Conservation (phyloP, 495 filamentous ascomycete genomes). For the Apodospora peruviana region DNA sequence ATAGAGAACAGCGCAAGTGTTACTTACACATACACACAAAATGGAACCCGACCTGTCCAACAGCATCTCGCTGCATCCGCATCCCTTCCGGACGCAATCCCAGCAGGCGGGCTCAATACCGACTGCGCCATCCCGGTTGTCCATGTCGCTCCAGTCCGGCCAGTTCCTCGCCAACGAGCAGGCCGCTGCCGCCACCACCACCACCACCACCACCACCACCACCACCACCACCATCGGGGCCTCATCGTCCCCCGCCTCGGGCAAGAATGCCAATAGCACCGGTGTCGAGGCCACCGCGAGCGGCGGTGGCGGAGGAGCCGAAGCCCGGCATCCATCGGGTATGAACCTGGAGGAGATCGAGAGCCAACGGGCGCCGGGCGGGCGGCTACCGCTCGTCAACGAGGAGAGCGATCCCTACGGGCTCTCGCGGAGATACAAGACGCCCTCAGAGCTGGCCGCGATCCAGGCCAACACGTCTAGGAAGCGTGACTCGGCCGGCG, state of each 20-base stretch:
- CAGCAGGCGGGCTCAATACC: conserved; percentile 19
- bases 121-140: conserved; percentile 10
- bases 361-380: conserved; percentile 49
- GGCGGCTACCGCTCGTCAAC: conserved; percentile 41
- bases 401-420: conserved; percentile 72
- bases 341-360: conserved; percentile 61
- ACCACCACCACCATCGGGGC: conserved; percentile 16
- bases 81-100: conserved; percentile 42
- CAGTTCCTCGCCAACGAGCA: conserved; percentile 10
- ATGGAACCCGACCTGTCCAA: conserved; percentile 34
- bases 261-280: conserved; percentile 33
- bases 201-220: conserved; percentile 23
- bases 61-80: conserved; percentile 39
- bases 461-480: conserved; percentile 80
- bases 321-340: conserved; percentile 38
- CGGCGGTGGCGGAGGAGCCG: conserved; percentile 33
- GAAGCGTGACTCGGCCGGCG: conserved; percentile 56
- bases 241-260: conserved; percentile 28
- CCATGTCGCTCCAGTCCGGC: conserved; percentile 16
- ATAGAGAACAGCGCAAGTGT: too few relatives aligned
- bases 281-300: conserved; percentile 43
- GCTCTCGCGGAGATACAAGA: conserved; percentile 74
- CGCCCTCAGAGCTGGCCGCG: conserved; percentile 65
- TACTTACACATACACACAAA: too few relatives aligned
- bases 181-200: conserved; percentile 3